Evolutionary conservation across 495 filamentous ascomycete species (phyloP), one percentile per base, ranked within the genome.

Genomic region (Aspergillus carlsbadensis): DNA sequence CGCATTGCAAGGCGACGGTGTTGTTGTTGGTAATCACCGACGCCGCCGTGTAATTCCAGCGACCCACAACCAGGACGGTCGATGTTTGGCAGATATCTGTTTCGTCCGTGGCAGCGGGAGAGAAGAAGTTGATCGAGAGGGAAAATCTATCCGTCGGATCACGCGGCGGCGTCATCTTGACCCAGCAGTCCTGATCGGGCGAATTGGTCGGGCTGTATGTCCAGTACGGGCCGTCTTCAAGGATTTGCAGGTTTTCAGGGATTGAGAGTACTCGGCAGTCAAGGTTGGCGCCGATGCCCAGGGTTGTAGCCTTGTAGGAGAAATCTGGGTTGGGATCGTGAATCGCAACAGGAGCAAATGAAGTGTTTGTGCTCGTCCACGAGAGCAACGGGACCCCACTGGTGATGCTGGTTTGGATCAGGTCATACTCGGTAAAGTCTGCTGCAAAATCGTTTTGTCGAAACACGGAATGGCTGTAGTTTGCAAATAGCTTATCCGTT

Each of bases 321-420:
- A 60, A 65, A 35, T 68, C 62, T 3, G 67, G 22, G n/a, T 70
- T 54, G 1, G 57, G 59, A 21, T 68, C 47, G 6, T 54, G 43
- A 15, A 70, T 57, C n/a, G 62, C 50, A 2, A 76, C 41, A 5
- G 73, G 73, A 13, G 71, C 52, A 17, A 74, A 76, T 3, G 73
- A 73, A 21, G 69, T 59, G 26, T 72, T 69, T 2, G 71, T 46
- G 35, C 65, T 68, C 0, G 70, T 74, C 73, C 73, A 76, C 0
- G 73, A 55, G 7, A 74, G 57, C 57, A 76, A 59, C 3, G 73
- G 67, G 2, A 74, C 63, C 1, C 70, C 71, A 31, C 71, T 74
- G 3, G 64, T 73, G 40, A 76, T 71, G 24, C 73, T 74, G 11
- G 70, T 71, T 36, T 76, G 73, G 10, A 76, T 74, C 35, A 76